Evolutionary conservation across 2,329 filamentous ascomycete genomes (phyloP).

Genomic region (Diaporthe citri): DNA sequence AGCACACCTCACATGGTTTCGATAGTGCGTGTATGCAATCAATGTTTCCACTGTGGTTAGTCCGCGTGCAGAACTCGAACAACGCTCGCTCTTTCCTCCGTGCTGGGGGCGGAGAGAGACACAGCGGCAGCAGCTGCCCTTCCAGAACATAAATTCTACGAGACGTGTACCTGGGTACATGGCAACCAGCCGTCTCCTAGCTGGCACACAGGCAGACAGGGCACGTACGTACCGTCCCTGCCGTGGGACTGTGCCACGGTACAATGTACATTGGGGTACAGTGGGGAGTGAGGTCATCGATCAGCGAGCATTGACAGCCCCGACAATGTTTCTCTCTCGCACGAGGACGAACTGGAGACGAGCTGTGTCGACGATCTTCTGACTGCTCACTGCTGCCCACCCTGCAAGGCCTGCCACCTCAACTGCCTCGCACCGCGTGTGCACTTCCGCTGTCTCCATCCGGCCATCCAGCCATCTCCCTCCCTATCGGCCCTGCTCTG

Average conservation of each 20-base stretch:
- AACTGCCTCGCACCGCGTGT: slow-evolving; percentile 17
- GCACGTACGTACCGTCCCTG: neutral
- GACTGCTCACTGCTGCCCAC: slow-evolving; percentile 5
- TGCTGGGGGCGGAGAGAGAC: neutral
- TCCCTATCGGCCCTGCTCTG: slow-evolving; percentile 34
- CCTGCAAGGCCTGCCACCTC: neutral
- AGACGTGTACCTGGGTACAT: slow-evolving; percentile 1
- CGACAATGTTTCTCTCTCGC: slow-evolving; percentile 11
- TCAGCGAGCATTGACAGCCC: slow-evolving; percentile 24
- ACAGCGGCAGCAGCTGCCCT: neutral
- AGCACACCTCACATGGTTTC: neutral
- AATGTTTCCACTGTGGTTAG: neutral
- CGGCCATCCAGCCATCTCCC: neutral
- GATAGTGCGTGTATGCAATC: neutral
- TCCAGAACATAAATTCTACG: slow-evolving; percentile 1
- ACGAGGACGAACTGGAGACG: slow-evolving; percentile 10
- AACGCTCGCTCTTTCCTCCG: neutral
- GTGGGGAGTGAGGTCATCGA: slow-evolving; percentile 28
- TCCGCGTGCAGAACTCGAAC: neutral
- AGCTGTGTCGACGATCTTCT: slow-evolving; percentile 27
- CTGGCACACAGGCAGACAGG: neutral
- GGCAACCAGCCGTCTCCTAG: neutral
- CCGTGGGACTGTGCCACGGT: neutral
- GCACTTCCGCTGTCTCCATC: neutral
- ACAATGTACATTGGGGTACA: neutral